phyloP scores from a whole-genome alignment of 2,329 filamentous ascomycete species.

The Trichoderma sp. region DNA sequence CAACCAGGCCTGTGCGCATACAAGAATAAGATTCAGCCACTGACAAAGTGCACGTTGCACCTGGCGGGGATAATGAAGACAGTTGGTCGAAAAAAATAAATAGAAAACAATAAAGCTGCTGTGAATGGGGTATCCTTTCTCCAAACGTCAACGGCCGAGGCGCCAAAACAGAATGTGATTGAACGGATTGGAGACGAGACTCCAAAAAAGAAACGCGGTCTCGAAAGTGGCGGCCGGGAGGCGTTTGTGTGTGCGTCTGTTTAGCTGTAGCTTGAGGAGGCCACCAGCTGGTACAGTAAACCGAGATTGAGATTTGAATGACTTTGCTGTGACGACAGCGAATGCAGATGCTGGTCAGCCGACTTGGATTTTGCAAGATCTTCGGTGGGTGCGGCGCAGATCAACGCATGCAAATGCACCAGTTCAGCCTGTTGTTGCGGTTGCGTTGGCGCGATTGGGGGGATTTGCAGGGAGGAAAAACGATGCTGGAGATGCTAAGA shows the following conservation, averaged over 20 bases:
- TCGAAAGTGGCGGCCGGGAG: slow-evolving; percentile 21
- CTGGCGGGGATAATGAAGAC: neutral
- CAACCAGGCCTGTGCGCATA: slow-evolving; percentile 8
- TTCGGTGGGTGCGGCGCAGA: slow-evolving; percentile 14
- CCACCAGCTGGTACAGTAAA: neutral
- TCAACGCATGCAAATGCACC: slow-evolving; percentile 13
- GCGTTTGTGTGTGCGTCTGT: neutral
- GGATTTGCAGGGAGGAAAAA: neutral
- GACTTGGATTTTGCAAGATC: slow-evolving; percentile 18
- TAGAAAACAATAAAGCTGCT: neutral
- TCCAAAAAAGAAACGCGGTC: slow-evolving; percentile 22
- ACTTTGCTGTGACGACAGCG: slow-evolving; percentile 15
- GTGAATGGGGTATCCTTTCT: neutral
- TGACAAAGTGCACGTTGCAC: neutral
- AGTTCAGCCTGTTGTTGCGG: neutral
- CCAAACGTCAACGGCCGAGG: neutral
- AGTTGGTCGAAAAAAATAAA: neutral
- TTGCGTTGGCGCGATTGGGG: neutral
- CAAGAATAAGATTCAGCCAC: neutral
- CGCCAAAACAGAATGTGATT: neutral
- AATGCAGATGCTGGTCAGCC: neutral
- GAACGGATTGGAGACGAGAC: neutral
- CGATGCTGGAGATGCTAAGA: neutral
- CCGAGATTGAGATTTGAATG: neutral
- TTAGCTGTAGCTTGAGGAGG: neutral